Evolutionary conservation across 352 stramenopile species (phyloP), one percentile per base, ranked within the genome.

Genomic region (Aphanomyces astaci): DNA sequence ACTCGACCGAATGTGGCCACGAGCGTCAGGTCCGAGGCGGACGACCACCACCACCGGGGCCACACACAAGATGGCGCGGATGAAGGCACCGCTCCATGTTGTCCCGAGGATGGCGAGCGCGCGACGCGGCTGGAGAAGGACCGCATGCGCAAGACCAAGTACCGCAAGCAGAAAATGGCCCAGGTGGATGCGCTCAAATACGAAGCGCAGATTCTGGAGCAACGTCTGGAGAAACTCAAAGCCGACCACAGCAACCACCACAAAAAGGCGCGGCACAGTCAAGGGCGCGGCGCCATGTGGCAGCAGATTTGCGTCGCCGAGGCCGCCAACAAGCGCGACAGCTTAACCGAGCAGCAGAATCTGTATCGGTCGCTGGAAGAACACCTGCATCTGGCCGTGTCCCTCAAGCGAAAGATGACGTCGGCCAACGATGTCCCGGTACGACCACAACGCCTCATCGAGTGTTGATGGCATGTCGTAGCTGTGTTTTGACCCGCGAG

Each of bases 111-210:
- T 13, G 31, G 39, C n/a, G 56, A 65, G 53, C 31, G 22, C 11
- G 36, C 36, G 7, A 43, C 36, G 15, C 56, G 56, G 17, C 39
- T 65, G 19, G 17, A 31, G 4, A 65, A 65, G 25, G 56, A 65
- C 17, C 56, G 56, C 33, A 7, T 53, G 56, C 56, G 56, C 3
- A 65, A 65, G 36, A 65, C 56, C 30, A 65, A 65, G 56, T 65
- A 65, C 39, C 56, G 56, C 33, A 46, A 53, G 36, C 31, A 65
- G 19, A 65, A 65, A n/a, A 11, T 65, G 22, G 56, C 56, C 33
- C 32, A 65, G 27, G 10, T 65, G n/a, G n/a, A 65, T 27, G 32
- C 46, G 22, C 56, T 65, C 36, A 65, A 65, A 17, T 10, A n/a
- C 1, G 48, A 32, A 28, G 56, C 56, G 17, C 25, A 39, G 33